Base-by-base conservation (phyloP, 2,329 filamentous ascomycete genomes). In the Pestalotiopsis sp. region DNA sequence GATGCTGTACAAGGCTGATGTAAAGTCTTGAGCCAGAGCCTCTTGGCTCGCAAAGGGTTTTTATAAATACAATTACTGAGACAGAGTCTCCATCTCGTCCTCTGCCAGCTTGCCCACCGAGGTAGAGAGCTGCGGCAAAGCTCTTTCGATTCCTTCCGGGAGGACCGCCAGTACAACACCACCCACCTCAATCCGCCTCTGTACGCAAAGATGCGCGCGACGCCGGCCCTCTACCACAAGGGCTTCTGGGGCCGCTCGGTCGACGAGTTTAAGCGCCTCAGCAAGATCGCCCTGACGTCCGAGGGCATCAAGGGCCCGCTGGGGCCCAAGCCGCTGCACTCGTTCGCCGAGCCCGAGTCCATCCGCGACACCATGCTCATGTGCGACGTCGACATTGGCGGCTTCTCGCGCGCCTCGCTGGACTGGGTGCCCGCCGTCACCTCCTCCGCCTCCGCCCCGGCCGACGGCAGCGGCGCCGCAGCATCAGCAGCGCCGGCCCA, bases 341-440 rank as follows among this genome's bases (percentile, higher is more conserved):
- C 84, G 73, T 95, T 95, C 81, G 82, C 86, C 74, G 74, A 77
- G 20, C 77, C 82, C 57, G 81, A 83, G 25, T 82, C 83, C 3
- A 75, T 89, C 49, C 72, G 80, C 45, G 81, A 83, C 71, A 88
- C 86, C 80, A 96, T 97, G 79, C 84, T 92, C 72, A 96, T 98
- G 90, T 93, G 91, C 73, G 95, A 99, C 79, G 85, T 86, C 68
- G 92, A 95, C 75, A 93, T 97, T 27, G 95, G 95, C 71, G 96
- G 95, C 69, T 95, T 89, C 82, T 97, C 95, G 41, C 88, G 88
- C 20, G 92, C 90, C 57, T 82, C 88, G 59, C 84, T 98, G 70
- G 92, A 95, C 74, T 91, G 89, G 78, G 82, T 90, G 56, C 82
- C 79, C 3, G 64, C 75, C 17, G 31, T 9, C 31, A 36, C 31